Base-by-base conservation (phyloP, 148 eudicot species). In the Arctostaphylos glauca region DNA sequence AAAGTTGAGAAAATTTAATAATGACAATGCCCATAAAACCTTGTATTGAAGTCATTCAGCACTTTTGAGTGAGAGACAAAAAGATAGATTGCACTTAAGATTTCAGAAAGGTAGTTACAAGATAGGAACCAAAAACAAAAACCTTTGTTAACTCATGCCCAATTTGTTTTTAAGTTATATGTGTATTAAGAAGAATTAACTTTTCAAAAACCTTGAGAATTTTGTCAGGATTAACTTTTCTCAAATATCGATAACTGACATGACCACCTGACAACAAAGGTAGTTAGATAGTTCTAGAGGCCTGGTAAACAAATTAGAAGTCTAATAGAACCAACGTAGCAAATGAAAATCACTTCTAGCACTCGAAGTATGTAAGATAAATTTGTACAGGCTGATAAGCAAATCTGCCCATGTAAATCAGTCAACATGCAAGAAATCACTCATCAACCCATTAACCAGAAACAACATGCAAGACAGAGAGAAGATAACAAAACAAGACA, bases 261-360 rank as follows among this genome's bases (percentile, higher is more conserved):
- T 6, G 47, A 70, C 38, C 7, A 70, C 74, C 14, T 62, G 38
- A 62, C 68, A 60, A 9, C 66, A 10, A 21, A 25, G 41, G 73
- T 68, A 68, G 73, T 38, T 4, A 14, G 31, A 4, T 68, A 68
- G 16, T 41, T 68, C 73, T 1, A 43, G 48, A 70, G 47, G 74
- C 74, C 74, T 41, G n/a, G n/a, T 41, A 70, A 70, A 41, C 74
- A 70, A 70, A 70, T 41, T 19, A 70, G 74, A 41, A 41, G 74
- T 43, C 74, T 44, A 43, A 70, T 41, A 70, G 47, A 70, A 70
- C 70, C 74, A 68, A 31, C 31, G 46, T 12, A 31, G 47, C 44
- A 68, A 68, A 68, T 31, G 19, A 70, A 41, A 68, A 15, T 68
- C 16, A 68, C 38, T n/a, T 59, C 9, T 59, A 19, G 67, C n/a